Percentiles rank a stretch among this genome's conserved stretches.
These are phyloP conservation scores for Boletus subparvulus DNA, from an alignment of 768 basidiomycete genomes.

Conservation along the genomic window DNA sequence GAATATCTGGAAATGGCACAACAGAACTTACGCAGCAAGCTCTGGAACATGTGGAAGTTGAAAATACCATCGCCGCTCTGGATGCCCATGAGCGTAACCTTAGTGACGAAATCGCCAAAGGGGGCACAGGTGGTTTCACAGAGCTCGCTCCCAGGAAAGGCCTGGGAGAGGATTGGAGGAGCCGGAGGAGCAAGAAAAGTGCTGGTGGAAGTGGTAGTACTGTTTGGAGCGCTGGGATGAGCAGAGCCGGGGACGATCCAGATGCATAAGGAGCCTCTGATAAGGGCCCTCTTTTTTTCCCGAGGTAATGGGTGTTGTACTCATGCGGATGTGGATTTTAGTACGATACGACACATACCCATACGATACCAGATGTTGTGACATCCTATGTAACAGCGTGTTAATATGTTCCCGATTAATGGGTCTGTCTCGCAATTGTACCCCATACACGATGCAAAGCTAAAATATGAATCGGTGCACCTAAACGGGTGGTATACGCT, in stretches of 20 bases:
- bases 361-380: constrained; percentile 23
- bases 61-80: constrained; percentile 71
- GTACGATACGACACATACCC: constrained; percentile 24
- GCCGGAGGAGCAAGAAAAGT: constrained; percentile 48
- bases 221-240: constrained; percentile 86
- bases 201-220: constrained; percentile 72
- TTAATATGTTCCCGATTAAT: constrained; percentile 15
- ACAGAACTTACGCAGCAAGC: constrained; percentile 69
- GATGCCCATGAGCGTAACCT: constrained; percentile 76
- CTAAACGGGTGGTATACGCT: constrained; percentile 35
- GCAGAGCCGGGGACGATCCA: constrained; percentile 51
- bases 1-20: constrained; percentile 25
- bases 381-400: constrained; percentile 20
- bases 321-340: constrained; percentile 18
- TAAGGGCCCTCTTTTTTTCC: not conserved
- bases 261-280: constrained; percentile 29
- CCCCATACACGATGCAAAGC: not conserved
- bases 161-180: constrained; percentile 52
- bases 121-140: constrained; percentile 72
- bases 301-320: constrained; percentile 11
- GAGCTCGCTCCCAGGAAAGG: constrained; percentile 58
- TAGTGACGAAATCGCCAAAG: constrained; percentile 74
- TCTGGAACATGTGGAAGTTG: constrained; percentile 75
- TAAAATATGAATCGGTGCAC: not conserved
- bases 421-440: not conserved